These are phyloP conservation scores for Ophiostoma novo-ulmi DNA, from an alignment of 2,329 filamentous ascomycete genomes.

Conservation along the genomic window DNA sequence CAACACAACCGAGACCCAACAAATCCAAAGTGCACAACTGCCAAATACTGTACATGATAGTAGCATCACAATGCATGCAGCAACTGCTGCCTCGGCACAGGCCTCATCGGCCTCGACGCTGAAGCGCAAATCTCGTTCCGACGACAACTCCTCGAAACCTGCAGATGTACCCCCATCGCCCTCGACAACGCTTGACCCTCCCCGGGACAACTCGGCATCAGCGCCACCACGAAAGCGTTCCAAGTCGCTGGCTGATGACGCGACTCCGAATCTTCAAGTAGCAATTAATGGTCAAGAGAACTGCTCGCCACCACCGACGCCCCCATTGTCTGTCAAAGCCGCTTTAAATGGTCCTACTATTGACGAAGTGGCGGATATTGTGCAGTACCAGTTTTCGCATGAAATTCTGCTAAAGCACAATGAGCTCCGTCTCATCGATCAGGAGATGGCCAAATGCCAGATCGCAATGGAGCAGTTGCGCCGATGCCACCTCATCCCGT, in stretches of 20 bases:
- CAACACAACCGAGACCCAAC: constrained; percentile 38
- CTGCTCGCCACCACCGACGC: constrained; percentile 24
- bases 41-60: background rate
- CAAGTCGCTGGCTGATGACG: constrained; percentile 33
- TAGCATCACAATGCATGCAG: constrained; percentile 8
- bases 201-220: background rate
- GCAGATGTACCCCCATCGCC: constrained; percentile 23
- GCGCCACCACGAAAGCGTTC: constrained; percentile 26
- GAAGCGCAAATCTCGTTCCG: constrained; percentile 27
- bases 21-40: background rate
- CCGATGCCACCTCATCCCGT: constrained; percentile 86
- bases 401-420: constrained; percentile 93
- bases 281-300: background rate
- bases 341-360: constrained; percentile 33
- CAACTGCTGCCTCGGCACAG: constrained; percentile 16
- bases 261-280: background rate
- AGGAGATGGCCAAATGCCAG: constrained; percentile 94
- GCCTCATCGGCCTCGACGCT: constrained; percentile 11
- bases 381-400: constrained; percentile 82
- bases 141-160: background rate
- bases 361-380: constrained; percentile 60
- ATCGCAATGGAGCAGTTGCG: constrained; percentile 88
- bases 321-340: constrained; percentile 23
- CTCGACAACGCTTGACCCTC: background rate
- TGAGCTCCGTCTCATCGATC: constrained; percentile 88